Base-by-base conservation (phyloP, 2,329 filamentous ascomycete species). In the Grosmannia clavigera region DNA sequence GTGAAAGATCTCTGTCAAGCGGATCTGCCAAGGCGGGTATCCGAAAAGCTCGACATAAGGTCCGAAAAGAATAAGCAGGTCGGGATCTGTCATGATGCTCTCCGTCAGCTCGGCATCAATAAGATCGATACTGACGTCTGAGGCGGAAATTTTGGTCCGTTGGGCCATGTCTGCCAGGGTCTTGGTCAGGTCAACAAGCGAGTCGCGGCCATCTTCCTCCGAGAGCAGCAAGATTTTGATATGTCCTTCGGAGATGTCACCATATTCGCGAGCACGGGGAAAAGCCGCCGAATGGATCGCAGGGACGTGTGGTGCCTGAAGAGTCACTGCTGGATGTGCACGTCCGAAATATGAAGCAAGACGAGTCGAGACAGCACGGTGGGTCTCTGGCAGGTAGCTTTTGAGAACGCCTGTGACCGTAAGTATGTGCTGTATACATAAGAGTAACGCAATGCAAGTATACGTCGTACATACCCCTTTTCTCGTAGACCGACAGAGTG, bases 121-220 rank as follows among this genome's bases (percentile, higher is more conserved):
- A 57, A 99, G 76, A 64, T 96, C 90, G 57, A 81, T 80, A 60
- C 85, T 91, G 68, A 99, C 92, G 70, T 99, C 92, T 38, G 83
- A 78, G 0, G 89, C 81, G 2, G 83, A 82, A 16, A 99, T 80
- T 73, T 96, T 96, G 61, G 85, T 85, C 66, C 86, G 85, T 72
- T 97, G 94, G 7, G 90, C 88, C 94, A 99, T 97, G 69, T 96
- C 90, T 6, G 92, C 84, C 27, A 99, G 79, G 1, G 95, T 97
- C 69, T 92, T 90, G 51, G 94, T 99, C 54, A 99, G 81, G 72
- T 99, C 94, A 50, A 99, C 92, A 64, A 99, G 83, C 4, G 92
- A 96, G 68, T 95, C 90, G 59, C 92, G 84, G 56, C 94, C 92
- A 67, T 99, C 94, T 60, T 92, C 87, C 46, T 85, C 83, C 16